Conservation (phyloP, 768 basidiomycete genomes). For the Tricholoma saponaceum region DNA sequence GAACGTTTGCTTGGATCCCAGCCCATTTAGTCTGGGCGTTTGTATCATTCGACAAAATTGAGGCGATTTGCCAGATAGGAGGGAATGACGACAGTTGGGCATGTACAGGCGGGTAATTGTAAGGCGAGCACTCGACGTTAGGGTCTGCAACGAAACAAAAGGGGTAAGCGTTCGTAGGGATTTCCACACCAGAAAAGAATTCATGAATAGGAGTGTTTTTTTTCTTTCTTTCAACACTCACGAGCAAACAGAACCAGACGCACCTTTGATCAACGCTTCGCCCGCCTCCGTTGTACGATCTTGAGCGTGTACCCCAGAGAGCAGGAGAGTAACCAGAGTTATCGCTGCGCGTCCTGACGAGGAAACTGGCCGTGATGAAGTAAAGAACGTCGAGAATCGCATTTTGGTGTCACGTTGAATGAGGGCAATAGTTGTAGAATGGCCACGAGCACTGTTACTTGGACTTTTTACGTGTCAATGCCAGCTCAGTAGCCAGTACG, state of each 20-base stretch:
- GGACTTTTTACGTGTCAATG: not conserved
- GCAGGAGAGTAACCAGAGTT: not conserved
- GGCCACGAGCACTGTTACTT: not conserved
- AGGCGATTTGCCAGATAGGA: conserved; percentile 38
- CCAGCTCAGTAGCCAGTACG: not conserved
- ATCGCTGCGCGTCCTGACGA: not conserved
- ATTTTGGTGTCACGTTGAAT: not conserved
- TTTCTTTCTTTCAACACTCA: not conserved
- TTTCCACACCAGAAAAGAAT: not conserved
- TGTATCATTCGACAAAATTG: conserved; percentile 37
- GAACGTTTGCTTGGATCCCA: conserved; percentile 38
- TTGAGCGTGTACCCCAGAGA: conserved; percentile 11
- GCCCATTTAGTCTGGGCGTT: conserved; percentile 41
- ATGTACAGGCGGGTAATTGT: conserved; percentile 35
- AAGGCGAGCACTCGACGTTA: conserved; percentile 37
- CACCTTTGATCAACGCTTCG: conserved; percentile 35
- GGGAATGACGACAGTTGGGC: conserved; percentile 36
- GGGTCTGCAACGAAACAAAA: conserved; percentile 20
- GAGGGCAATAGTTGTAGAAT: not conserved
- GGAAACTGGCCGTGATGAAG: not conserved
- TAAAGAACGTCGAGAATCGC: conserved; percentile 1
- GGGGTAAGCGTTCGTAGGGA: not conserved
- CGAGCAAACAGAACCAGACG: conserved; percentile 3
- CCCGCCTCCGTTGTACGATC: conserved; percentile 30
- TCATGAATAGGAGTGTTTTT: not conserved